Conservation (phyloP, 2,329 filamentous ascomycete species). For the Neonectria coccinea region DNA sequence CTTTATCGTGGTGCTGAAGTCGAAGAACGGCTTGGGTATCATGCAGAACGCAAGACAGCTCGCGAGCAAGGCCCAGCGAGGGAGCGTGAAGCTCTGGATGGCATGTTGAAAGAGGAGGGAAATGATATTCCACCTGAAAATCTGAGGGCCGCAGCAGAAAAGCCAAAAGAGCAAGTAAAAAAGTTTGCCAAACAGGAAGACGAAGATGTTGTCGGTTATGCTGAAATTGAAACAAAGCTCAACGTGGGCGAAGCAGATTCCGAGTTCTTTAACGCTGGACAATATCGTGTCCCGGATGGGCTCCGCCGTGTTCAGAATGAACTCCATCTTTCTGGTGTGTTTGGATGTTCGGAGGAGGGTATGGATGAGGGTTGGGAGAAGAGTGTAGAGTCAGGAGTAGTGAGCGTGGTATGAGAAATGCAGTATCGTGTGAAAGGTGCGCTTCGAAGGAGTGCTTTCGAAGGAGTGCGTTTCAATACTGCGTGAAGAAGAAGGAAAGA, state of each 20-base stretch:
- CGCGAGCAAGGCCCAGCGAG: neutral
- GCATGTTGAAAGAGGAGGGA: conserved; percentile 11
- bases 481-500: neutral
- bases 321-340: neutral
- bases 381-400: neutral
- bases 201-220: conserved; percentile 25
- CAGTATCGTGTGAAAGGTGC: neutral
- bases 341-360: neutral
- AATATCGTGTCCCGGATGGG: neutral
- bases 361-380: neutral
- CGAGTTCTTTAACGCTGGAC: neutral
- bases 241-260: neutral
- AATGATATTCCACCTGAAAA: conserved; percentile 20
- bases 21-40: neutral
- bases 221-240: conserved; percentile 20
- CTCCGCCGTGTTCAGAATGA: neutral
- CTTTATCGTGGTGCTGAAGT: neutral
- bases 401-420: neutral
- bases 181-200: conserved; percentile 11
- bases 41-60: conserved; percentile 16
- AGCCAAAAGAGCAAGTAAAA: neutral
- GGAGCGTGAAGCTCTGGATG: neutral
- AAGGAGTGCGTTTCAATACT: neutral
- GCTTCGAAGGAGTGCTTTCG: neutral
- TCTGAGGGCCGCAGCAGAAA: neutral